Conservation (phyloP, 257 asterid species). For the Solanum virginianum region DNA sequence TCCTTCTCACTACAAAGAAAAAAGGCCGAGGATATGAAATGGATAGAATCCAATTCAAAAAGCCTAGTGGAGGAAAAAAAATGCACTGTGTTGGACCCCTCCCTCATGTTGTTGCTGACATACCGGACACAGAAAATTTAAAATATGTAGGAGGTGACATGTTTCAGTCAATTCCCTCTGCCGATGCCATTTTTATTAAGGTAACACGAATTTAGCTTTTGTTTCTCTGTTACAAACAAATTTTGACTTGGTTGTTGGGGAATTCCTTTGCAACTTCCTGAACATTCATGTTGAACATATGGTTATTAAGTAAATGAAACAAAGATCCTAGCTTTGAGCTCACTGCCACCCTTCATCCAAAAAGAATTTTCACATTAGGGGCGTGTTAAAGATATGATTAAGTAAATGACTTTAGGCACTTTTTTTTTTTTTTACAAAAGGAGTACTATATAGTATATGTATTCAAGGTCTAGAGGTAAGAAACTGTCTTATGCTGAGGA, state of each 20-base stretch:
- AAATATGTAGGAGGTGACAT: conserved; percentile 5
- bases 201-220: neutral
- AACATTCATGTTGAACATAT: neutral
- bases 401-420: neutral
- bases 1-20: neutral
- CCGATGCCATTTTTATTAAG: conserved; percentile 4
- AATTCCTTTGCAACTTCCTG: neutral
- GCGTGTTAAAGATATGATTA: neutral
- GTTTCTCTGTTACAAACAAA: neutral
- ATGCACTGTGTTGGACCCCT: conserved; percentile 7
- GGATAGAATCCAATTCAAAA: neutral
- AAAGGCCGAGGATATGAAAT: neutral
- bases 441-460: too few relatives aligned
- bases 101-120: conserved; percentile 4
- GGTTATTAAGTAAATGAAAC: neutral
- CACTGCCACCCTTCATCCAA: neutral
- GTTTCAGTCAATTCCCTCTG: conserved; percentile 2
- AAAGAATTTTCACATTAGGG: neutral
- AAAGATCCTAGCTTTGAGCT: neutral
- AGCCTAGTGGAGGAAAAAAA: neutral
- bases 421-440: too few relatives aligned
- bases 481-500: neutral
- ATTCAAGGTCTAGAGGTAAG: too few relatives aligned
- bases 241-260: neutral
- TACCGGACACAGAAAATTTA: neutral